Evolutionary conservation across 768 basidiomycete species (phyloP).

Genomic region (Exsudoporus frostii): DNA sequence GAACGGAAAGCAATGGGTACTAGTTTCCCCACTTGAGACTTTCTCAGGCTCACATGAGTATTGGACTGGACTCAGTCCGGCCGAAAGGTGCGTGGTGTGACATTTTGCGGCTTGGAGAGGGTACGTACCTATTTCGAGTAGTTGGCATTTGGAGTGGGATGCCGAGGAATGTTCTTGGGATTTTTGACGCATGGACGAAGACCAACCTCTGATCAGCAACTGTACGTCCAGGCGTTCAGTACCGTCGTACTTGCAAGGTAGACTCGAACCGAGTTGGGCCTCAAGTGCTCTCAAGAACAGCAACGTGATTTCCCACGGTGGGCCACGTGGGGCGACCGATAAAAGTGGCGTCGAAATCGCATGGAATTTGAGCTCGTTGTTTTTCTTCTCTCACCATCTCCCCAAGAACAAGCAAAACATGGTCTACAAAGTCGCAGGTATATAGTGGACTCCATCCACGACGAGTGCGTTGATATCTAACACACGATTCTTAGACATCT

Average conservation of each 20-base stretch:
- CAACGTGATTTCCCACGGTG: slow-evolving; percentile 24
- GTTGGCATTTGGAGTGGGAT: slow-evolving; percentile 42
- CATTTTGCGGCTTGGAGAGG: background rate
- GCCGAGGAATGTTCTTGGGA: background rate
- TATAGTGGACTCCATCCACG: slow-evolving; percentile 3
- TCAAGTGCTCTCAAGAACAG: slow-evolving; percentile 10
- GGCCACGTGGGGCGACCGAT: slow-evolving; percentile 30
- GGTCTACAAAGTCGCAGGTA: slow-evolving; percentile 91
- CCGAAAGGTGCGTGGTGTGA: slow-evolving; percentile 2
- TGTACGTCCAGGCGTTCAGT: background rate
- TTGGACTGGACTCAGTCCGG: slow-evolving; percentile 40
- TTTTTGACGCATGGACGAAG: slow-evolving; percentile 4
- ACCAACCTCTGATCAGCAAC: background rate
- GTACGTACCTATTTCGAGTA: slow-evolving; percentile 55
- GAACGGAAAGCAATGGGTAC: slow-evolving; percentile 65
- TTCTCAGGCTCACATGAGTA: slow-evolving; percentile 54
- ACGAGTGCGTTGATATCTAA: background rate
- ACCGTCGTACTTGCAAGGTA: background rate
- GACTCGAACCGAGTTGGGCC: background rate
- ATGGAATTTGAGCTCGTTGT: slow-evolving; percentile 17
- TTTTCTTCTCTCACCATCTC: slow-evolving; percentile 27
- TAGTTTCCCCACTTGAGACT: slow-evolving; percentile 18
- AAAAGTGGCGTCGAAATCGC: slow-evolving; percentile 27
- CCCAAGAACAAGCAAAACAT: slow-evolving; percentile 37
- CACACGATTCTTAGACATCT: slow-evolving; percentile 57